These are phyloP conservation scores for Xylariaceae sp. DNA, from an alignment of 2,329 filamentous ascomycete genomes.

Conservation along the genomic window DNA sequence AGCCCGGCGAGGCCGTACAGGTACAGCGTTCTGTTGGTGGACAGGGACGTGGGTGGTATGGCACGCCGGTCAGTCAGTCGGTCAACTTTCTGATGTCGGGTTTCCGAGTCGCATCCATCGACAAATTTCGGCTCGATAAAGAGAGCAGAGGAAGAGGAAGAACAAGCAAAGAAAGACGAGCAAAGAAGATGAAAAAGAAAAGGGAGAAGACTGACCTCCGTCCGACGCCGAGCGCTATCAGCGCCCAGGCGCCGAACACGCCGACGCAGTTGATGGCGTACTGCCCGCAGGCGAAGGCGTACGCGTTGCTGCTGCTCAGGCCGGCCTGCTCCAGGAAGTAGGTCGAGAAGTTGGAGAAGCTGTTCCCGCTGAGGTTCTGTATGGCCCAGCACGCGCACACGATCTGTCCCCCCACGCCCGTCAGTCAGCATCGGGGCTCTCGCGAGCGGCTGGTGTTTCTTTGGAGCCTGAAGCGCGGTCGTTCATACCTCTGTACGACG, in stretches of 20 bases:
- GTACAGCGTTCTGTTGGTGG: slow-evolving; percentile 53
- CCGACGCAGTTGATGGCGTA: slow-evolving; percentile 71
- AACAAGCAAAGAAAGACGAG: too few species aligned
- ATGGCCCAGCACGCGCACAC: slow-evolving; percentile 59
- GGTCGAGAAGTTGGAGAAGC: slow-evolving; percentile 58
- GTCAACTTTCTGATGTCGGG: too few species aligned
- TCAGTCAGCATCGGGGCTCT: slow-evolving; percentile 3
- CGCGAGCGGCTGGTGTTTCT: not conserved
- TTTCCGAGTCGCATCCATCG: too few species aligned
- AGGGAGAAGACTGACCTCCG: slow-evolving; percentile 40
- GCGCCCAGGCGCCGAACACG: slow-evolving; percentile 72
- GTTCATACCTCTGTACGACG: slow-evolving; percentile 63
- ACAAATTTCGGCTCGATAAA: too few species aligned
- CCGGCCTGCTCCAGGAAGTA: slow-evolving; percentile 55
- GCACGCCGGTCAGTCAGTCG: too few species aligned
- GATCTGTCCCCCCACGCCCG: too few species aligned
- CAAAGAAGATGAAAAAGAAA: slow-evolving; percentile 32
- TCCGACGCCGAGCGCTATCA: slow-evolving; percentile 69
- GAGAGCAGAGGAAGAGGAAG: too few species aligned
- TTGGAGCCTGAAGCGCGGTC: slow-evolving; percentile 5
- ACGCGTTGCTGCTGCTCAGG: slow-evolving; percentile 42
- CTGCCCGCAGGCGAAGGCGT: slow-evolving; percentile 55
- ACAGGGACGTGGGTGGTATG: too few species aligned
- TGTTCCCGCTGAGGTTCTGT: slow-evolving; percentile 56
- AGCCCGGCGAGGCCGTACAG: slow-evolving; percentile 67